phyloP scores from a whole-genome alignment of 805 yeast species.

The Ogataea paraovalis region DNA sequence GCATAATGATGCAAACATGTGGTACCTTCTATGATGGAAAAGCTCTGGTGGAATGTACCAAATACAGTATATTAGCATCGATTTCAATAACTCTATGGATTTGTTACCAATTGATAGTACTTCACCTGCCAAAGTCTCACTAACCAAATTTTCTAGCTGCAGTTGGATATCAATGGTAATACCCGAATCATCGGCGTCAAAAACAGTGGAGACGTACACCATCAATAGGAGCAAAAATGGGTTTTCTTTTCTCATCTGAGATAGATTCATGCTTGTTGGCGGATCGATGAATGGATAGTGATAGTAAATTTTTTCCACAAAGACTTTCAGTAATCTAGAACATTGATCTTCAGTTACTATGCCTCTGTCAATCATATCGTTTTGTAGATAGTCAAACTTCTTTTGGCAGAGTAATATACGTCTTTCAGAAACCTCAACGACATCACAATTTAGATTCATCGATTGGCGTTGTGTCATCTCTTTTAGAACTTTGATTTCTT shows the following conservation, averaged over 20 bases:
- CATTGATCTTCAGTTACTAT: conserved; percentile 61
- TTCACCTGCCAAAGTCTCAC: conserved; percentile 50
- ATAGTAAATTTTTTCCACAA: conserved; percentile 42
- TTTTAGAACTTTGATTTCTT: conserved; percentile 37
- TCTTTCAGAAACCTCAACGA: conserved; percentile 43
- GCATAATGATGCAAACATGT: conserved; percentile 61
- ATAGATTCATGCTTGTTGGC: conserved; percentile 40
- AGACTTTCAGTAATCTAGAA: conserved; percentile 44
- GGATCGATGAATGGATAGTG: conserved; percentile 57
- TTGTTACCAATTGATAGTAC: conserved; percentile 68
- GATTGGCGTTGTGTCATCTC: conserved; percentile 33
- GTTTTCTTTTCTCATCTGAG: conserved; percentile 42
- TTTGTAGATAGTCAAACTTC: conserved; percentile 14
- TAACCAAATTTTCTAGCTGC: conserved; percentile 49
- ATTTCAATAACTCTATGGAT: conserved; percentile 60
- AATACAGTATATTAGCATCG: conserved; percentile 54
- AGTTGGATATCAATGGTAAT: conserved; percentile 39
- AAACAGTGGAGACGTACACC: conserved; percentile 55
- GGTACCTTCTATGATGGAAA: conserved; percentile 74
- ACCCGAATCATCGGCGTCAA: conserved; percentile 26
- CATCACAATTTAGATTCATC: conserved; percentile 40
- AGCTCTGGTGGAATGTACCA: conserved; percentile 88
- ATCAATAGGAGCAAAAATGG: conserved; percentile 65
- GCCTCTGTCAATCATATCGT: conserved; percentile 57
- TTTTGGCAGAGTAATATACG: conserved; percentile 33